Evolutionary conservation across 352 stramenopile species (phyloP), one percentile per base, ranked within the genome.

Genomic region (Phytophthora melonis): DNA sequence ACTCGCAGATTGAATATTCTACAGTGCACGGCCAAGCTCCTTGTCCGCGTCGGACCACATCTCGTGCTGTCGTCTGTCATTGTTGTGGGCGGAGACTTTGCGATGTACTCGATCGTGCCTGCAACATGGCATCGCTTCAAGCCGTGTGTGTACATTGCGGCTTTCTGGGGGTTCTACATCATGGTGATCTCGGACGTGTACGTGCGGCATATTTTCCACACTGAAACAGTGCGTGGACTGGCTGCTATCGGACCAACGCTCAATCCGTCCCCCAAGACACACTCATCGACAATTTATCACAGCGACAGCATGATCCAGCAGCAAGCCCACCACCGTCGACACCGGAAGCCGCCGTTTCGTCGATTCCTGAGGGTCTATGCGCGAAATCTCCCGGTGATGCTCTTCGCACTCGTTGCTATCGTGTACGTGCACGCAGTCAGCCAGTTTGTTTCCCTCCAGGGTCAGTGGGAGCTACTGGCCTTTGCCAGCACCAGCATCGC

Each of bases 111-210:
- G 14, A 11, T 18, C 5, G 52, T 74, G 21, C 23, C 66, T 13
- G 66, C 57, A 19, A 55, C 41, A 10, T 68, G 53, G 59, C 67
- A 59, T 16, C 19, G 45, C 34, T 68, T 58, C 49, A 78, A 78
- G 36, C 65, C 63, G 5, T 72, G 53, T 14, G 54, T 74, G 34
- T 78, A 78, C 25, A 56, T 78, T 45, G 59, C 58, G 8, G 55
- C 63, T 5, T 65, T 78, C 21, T 73, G 70, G 41, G 59, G 41
- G 1, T 70, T 56, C 41, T 77, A 66, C 58, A 64, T 66, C 49
- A 67, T 64, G 52, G 58, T 70, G 2, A 45, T 66, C 10, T 34
- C 54, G 10, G 64, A 77, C 10, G 49, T 78, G 2, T 34, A 57
- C 14, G 56, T 68, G 7, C 25, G 68, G 13, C 55, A 67, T 18